phyloP scores from a whole-genome alignment of 345 rosid genomes.

The Combretum micranthum region DNA sequence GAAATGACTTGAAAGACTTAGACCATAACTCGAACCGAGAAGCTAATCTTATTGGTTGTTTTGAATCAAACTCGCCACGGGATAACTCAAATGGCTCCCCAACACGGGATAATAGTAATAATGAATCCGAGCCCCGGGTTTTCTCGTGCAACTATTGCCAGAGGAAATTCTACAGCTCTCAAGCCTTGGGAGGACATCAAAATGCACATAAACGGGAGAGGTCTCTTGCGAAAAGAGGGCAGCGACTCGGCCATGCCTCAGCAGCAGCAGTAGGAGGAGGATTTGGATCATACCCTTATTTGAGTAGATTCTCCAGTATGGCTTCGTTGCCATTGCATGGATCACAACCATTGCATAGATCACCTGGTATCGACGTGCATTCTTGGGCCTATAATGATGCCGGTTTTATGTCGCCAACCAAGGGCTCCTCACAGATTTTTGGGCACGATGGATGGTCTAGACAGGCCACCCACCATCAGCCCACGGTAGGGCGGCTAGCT shows the following conservation, averaged over 20 bases:
- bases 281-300: slow-evolving; percentile 14
- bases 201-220: slow-evolving; percentile 90
- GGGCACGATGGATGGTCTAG: slow-evolving; percentile 37
- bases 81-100: slow-evolving; percentile 2
- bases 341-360: slow-evolving; percentile 24
- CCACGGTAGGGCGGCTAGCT: slow-evolving; percentile 32
- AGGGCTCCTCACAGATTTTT: slow-evolving; percentile 15
- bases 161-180: slow-evolving; percentile 90
- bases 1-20: slow-evolving; percentile 6
- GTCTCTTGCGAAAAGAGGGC: slow-evolving; percentile 76
- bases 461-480: slow-evolving; percentile 34
- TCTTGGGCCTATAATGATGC: slow-evolving; percentile 62
- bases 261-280: too few relatives aligned
- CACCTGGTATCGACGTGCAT: slow-evolving; percentile 67
- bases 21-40: slow-evolving; percentile 22
- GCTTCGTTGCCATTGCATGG: slow-evolving; percentile 80
- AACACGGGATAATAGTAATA: background rate
- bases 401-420: slow-evolving; percentile 6
- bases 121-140: slow-evolving; percentile 48
- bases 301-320: slow-evolving; percentile 43
- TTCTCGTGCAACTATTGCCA: slow-evolving; percentile 90
- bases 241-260: slow-evolving; percentile 19
- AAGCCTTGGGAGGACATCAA: slow-evolving; percentile 95
- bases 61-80: slow-evolving; percentile 18
- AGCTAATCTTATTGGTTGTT: slow-evolving; percentile 44